These are phyloP conservation scores for Hemisphaericaspora subhashii DNA, from an alignment of 1,139 yeast species.

Conservation along the genomic window DNA sequence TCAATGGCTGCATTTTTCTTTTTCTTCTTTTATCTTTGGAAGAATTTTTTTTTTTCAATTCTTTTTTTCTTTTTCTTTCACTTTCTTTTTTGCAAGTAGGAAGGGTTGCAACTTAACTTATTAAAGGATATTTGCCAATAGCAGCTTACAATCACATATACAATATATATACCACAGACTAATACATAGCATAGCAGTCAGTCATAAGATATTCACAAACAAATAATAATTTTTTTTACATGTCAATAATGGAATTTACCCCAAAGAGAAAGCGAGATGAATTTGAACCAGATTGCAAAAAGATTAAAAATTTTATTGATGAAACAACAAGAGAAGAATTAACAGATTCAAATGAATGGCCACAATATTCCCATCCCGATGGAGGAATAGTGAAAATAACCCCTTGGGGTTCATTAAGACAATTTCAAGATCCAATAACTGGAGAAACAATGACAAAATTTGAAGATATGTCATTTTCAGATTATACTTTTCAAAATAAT, in stretches of 20 bases:
- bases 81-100: too few species aligned
- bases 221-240: too few species aligned
- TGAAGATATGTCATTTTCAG: slow-evolving; percentile 44
- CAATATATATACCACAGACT: too few species aligned
- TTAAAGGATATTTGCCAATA: too few species aligned
- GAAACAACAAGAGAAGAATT: slow-evolving; percentile 22
- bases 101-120: too few species aligned
- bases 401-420: slow-evolving; percentile 56
- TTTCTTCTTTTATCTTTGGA: too few species aligned
- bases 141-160: too few species aligned
- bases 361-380: slow-evolving; percentile 61
- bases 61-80: background rate
- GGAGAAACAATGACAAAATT: slow-evolving; percentile 43
- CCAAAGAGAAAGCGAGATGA: slow-evolving; percentile 31
- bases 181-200: too few species aligned
- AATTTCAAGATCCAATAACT: slow-evolving; percentile 29
- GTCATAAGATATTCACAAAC: too few species aligned
- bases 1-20: slow-evolving; percentile 2
- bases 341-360: slow-evolving; percentile 51
- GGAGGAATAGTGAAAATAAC: slow-evolving; percentile 66
- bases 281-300: slow-evolving; percentile 14
- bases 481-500: slow-evolving; percentile 27
- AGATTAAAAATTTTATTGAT: slow-evolving; percentile 28
- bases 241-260: slow-evolving; percentile 21
- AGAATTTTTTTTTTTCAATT: background rate